These are phyloP conservation scores for Candida freyschussii DNA, from an alignment of 1,139 yeast species.

Conservation along the genomic window DNA sequence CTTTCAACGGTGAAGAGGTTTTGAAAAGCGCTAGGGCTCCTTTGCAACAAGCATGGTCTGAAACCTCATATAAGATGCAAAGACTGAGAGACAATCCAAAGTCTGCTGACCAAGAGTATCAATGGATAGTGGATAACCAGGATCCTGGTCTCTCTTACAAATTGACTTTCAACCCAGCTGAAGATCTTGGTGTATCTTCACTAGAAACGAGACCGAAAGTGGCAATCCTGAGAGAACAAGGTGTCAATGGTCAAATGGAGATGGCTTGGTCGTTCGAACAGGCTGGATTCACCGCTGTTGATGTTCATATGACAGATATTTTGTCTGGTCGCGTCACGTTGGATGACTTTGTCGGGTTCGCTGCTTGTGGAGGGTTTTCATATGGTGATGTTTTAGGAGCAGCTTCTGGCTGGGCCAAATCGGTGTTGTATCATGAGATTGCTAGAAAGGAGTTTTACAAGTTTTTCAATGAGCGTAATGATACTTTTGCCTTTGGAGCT, in stretches of 20 bases:
- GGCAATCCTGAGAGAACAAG: slow-evolving; percentile 97
- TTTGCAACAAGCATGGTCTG: slow-evolving; percentile 82
- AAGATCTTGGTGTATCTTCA: slow-evolving; percentile 34
- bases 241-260: slow-evolving; percentile 97
- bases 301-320: slow-evolving; percentile 96
- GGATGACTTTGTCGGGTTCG: slow-evolving; percentile 83
- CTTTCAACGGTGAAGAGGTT: slow-evolving; percentile 42
- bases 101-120: slow-evolving; percentile 82
- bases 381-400: slow-evolving; percentile 99
- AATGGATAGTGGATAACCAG: slow-evolving; percentile 64
- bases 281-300: slow-evolving; percentile 91
- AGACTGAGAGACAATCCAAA: slow-evolving; percentile 90
- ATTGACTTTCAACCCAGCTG: slow-evolving; percentile 60
- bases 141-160: slow-evolving; percentile 91
- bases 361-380: slow-evolving; percentile 99
- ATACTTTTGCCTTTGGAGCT: slow-evolving; percentile 98
- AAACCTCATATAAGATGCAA: slow-evolving; percentile 88
- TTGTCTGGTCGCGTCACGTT: slow-evolving; percentile 68
- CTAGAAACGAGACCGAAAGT: slow-evolving; percentile 67
- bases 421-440: slow-evolving; percentile 80
- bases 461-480: slow-evolving; percentile 81
- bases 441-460: slow-evolving; percentile 71
- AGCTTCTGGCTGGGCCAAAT: slow-evolving; percentile 99
- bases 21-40: slow-evolving; percentile 57
- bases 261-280: slow-evolving; percentile 97